phyloP scores from a whole-genome alignment of 306 rosid species.

The Inga oerstediana region DNA sequence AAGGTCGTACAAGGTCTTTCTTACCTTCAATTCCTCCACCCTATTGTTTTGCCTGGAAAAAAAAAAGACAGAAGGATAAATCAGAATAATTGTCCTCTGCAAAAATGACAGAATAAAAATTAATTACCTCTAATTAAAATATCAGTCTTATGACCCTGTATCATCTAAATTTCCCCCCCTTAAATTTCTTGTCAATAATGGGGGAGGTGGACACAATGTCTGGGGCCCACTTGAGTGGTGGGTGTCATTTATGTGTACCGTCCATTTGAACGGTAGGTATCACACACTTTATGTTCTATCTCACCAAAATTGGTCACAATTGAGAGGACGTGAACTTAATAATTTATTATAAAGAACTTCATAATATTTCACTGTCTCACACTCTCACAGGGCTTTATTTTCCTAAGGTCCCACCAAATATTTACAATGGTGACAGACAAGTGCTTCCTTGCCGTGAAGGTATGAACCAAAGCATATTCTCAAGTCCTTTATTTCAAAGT shows the following conservation, averaged over 20 bases:
- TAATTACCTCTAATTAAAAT: background rate
- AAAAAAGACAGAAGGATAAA: background rate
- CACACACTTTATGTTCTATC: background rate
- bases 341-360: background rate
- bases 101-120: background rate
- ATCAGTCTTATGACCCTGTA: background rate
- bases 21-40: background rate
- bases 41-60: conserved; percentile 86
- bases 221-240: background rate
- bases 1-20: background rate
- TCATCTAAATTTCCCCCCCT: background rate
- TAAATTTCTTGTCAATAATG: background rate
- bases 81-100: conserved; percentile 1
- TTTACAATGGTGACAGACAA: conserved; percentile 1
- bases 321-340: background rate
- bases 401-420: conserved; percentile 30
- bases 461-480: conserved; percentile 39
- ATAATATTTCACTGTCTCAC: background rate
- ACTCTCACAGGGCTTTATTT: background rate
- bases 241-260: background rate
- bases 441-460: conserved; percentile 25
- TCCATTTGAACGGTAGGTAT: background rate
- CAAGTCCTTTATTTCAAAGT: conserved; percentile 16
- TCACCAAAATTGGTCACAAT: background rate
- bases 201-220: background rate